Conservation (phyloP, 2,329 filamentous ascomycete genomes). For the Nemania sp. region DNA sequence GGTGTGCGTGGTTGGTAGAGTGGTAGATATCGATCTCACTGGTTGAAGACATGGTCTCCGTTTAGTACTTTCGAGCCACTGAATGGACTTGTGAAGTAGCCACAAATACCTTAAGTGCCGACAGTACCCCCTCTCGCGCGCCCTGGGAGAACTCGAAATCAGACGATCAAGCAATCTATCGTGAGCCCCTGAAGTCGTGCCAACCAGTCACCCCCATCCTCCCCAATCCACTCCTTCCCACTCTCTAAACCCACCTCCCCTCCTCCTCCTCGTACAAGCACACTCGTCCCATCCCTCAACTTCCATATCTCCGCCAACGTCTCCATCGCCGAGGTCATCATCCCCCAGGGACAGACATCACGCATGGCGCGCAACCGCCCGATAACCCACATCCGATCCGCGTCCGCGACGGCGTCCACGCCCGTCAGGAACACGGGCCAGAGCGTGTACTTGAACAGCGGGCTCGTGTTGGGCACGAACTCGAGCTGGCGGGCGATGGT, state of each 20-base stretch:
- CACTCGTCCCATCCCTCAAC: conserved; percentile 53
- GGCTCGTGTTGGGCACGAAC: conserved; percentile 60
- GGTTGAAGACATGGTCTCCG: neutral
- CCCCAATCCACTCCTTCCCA: neutral
- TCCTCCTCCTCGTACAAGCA: too few relatives aligned
- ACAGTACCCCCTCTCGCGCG: neutral
- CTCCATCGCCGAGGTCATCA: conserved; percentile 63
- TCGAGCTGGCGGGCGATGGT: conserved; percentile 65
- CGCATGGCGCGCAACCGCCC: conserved; percentile 57
- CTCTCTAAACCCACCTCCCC: neutral
- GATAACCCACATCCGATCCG: neutral
- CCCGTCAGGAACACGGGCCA: conserved; percentile 71
- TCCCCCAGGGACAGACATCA: conserved; percentile 62
- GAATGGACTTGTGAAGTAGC: neutral
- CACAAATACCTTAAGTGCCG: neutral
- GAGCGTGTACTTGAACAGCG: conserved; percentile 69
- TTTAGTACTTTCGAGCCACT: neutral
- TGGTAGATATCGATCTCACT: neutral
- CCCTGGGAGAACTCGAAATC: conserved; percentile 15
- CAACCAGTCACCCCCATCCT: conserved; percentile 53
- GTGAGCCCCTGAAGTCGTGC: conserved; percentile 58
- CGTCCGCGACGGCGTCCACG: conserved; percentile 61
- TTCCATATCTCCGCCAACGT: conserved; percentile 62
- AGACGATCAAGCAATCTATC: conserved; percentile 62
- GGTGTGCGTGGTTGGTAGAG: neutral